Evolutionary conservation across 768 basidiomycete species (phyloP), one percentile per base, ranked within the genome.

Genomic region (Pisolithus microcarpus): DNA sequence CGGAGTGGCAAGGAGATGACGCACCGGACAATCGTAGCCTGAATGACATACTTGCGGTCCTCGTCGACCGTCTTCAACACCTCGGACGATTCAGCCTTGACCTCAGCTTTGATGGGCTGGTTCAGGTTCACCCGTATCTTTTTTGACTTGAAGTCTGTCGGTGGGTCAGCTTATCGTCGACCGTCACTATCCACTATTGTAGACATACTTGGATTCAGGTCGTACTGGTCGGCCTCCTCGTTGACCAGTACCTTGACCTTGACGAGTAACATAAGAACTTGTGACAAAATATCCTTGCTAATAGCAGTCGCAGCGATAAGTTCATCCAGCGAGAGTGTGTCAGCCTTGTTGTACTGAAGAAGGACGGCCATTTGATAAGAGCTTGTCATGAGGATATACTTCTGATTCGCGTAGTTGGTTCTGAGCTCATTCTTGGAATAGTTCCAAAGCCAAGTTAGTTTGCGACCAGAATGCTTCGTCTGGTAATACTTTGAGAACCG

Each of bases 371-470:
- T 90, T 70, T 99, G 96, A 70, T 87, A 97, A 8, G 92, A 81
- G 59, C 89, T 93, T 30, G 91, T 91, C 84, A 93, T 90, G 64
- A 98, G 73, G 59, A 95, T 92, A 72, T 97, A 97, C 69, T 93
- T 96, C 69, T 93, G 91, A 62, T 84, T 85, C 49, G 91, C 76
- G 69, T 96, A 92, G 63, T 88, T 93, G 56, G 94, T 94, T 50
- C 87, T 82, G 6, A 99, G 78, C 65, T 99, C 96, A 70, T 94
- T 94, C 74, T 95, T 95, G 50, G 85, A 92, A 66, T 94, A 91
- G 62, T 97, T 95, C 96, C 96, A 99, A 9, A 98, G 72, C 95
- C 95, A 99, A 0, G 91, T 94, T 39, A 99, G 78, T 64, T 95
- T 95, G 53, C 95, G 86, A 13, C 93, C 95, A 2, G 86, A 89